Percentiles rank a stretch among this genome's conserved stretches.
These are phyloP conservation scores for Coemansia sp. DNA, from an alignment of 192 early-diverging fungal species.

Conservation along the genomic window DNA sequence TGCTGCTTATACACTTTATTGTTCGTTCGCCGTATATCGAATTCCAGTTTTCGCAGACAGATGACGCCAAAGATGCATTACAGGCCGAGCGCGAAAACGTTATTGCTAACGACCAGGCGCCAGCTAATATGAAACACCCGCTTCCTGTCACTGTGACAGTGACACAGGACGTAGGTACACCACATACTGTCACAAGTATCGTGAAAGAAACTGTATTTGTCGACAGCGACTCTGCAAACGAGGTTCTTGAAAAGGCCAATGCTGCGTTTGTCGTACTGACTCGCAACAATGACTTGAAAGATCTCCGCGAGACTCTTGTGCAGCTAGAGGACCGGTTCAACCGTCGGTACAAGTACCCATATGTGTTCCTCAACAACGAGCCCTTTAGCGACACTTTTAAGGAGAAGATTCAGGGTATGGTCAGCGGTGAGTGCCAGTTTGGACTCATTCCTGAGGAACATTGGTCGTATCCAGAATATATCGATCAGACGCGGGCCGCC, in stretches of 20 bases:
- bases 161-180: neutral
- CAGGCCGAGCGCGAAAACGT: slow-evolving; percentile 2
- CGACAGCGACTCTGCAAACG: slow-evolving; percentile 9
- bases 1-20: slow-evolving; percentile 42
- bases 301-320: slow-evolving; percentile 62
- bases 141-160: slow-evolving; percentile 36
- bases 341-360: slow-evolving; percentile 72
- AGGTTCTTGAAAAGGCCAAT: slow-evolving; percentile 60
- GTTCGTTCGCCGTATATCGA: slow-evolving; percentile 29
- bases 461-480: slow-evolving; percentile 75
- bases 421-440: slow-evolving; percentile 42
- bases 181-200: slow-evolving; percentile 21
- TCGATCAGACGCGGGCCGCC: slow-evolving; percentile 66
- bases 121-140: slow-evolving; percentile 19
- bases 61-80: neutral
- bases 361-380: slow-evolving; percentile 79
- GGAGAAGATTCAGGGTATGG: slow-evolving; percentile 36
- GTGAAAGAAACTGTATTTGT: slow-evolving; percentile 19
- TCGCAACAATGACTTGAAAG: slow-evolving; percentile 70
- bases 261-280: slow-evolving; percentile 73
- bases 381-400: slow-evolving; percentile 75
- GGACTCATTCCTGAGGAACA: slow-evolving; percentile 68
- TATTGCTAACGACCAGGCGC: neutral
- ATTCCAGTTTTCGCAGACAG: neutral
- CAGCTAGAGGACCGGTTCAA: slow-evolving; percentile 79